Base-by-base conservation (phyloP, 2,329 filamentous ascomycete genomes). In the Pestalotiopsis sp. region DNA sequence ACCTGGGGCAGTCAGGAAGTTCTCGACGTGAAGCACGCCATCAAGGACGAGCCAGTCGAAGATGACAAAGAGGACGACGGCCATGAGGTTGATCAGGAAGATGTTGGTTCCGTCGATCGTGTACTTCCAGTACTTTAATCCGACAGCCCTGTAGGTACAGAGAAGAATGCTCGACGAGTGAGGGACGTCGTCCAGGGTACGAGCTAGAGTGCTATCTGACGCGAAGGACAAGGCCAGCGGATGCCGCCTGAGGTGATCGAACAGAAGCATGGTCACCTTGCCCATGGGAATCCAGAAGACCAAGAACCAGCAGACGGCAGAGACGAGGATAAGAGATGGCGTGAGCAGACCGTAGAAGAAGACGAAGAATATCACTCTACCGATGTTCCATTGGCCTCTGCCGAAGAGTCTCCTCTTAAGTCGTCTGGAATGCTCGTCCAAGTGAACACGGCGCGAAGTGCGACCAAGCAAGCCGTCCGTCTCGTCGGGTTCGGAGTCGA, bases 201-300 rank as follows among this genome's bases (percentile, higher is more conserved):
- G 91, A 31, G 92, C 90, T 75, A 92, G 92, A 68, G 90, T 87
- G 68, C 89, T 90, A 77, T 97, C 95, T 11, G 93, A 93, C 80
- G 98, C 93, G 80, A 99, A 99, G 0, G 94, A 95, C 69, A 99
- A 83, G 1, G 97, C 95, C 56, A 99, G 85, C 20, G 96, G 96
- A 80, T 98, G 96, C 61, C 96, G 92, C 66, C 95, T 91, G 27
- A 99, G 87, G 79, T 99, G 97, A 80, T 95, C 91, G 78, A 97
- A 93, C 14, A 99, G 85, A 68, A 98, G 88, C 71, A 95, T 87
- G 2, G 94, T 97, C 56, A 97, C 93, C 78, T 97, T 97, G 75
- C 95, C 97, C 96, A 99, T 99, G 9, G 96, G 97, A 66, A 99
- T 99, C 85, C 91, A 95, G 83, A 99, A 99, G 68, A 99, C 96